These are phyloP conservation scores for Cryphonectria naterciae DNA, from an alignment of 2,329 filamentous ascomycete genomes.

Conservation along the genomic window DNA sequence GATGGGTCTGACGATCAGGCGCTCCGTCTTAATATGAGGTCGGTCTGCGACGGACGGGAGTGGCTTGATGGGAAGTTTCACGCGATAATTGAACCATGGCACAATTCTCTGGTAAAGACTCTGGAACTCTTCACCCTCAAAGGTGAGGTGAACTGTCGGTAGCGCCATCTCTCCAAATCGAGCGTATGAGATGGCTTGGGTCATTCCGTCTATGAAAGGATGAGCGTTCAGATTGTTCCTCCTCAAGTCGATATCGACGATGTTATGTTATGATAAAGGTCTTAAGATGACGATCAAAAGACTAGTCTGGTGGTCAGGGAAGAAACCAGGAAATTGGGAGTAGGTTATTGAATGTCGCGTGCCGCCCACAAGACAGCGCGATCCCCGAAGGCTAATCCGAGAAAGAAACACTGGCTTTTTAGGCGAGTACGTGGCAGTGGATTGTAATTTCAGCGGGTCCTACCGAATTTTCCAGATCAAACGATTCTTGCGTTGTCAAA, in stretches of 20 bases:
- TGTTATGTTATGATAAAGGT: neutral
- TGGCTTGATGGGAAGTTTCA: slow-evolving; percentile 8
- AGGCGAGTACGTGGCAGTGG: slow-evolving; percentile 2
- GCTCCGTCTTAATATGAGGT: slow-evolving; percentile 8
- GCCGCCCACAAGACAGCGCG: neutral
- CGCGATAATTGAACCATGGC: slow-evolving; percentile 17
- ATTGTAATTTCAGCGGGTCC: neutral
- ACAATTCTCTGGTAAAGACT: slow-evolving; percentile 7
- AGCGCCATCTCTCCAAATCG: neutral
- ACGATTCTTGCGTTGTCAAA: neutral
- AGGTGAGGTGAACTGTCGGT: slow-evolving; percentile 1
- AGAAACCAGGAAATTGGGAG: neutral
- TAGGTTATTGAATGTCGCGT: neutral
- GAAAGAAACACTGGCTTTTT: neutral
- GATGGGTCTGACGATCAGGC: slow-evolving; percentile 11
- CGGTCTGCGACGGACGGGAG: slow-evolving; percentile 7
- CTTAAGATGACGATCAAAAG: neutral
- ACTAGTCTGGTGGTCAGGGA: neutral
- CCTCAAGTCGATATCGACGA: neutral
- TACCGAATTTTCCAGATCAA: slow-evolving; percentile 2
- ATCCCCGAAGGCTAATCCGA: neutral
- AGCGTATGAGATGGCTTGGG: neutral
- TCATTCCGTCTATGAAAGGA: neutral
- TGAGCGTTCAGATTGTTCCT: neutral
- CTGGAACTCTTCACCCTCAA: neutral